These are phyloP conservation scores for Phytophthora cajani DNA, from an alignment of 352 stramenopile species.

Conservation along the genomic window DNA sequence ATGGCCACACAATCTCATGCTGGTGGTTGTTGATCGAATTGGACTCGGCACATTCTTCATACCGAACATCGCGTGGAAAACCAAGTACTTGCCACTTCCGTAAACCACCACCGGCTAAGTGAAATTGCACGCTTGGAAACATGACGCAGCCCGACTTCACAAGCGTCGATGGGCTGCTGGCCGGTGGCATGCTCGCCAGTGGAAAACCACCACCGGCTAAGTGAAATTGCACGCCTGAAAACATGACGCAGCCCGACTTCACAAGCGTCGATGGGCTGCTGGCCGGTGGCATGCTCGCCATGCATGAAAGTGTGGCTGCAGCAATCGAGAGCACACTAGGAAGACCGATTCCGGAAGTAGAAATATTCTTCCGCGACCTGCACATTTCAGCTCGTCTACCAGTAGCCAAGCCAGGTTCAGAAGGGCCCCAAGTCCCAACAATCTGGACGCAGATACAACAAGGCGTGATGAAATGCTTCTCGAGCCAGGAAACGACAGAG, in stretches of 20 bases:
- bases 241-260: conserved; percentile 27
- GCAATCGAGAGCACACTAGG: conserved; percentile 50
- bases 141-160: conserved; percentile 32
- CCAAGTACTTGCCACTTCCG: neutral
- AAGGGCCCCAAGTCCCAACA: conserved; percentile 37
- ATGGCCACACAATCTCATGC: neutral
- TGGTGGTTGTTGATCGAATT: neutral
- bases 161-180: conserved; percentile 56
- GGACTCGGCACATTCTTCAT: neutral
- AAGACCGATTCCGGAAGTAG: conserved; percentile 52
- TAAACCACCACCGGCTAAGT: neutral
- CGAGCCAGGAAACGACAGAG: conserved; percentile 33
- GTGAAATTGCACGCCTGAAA: too few relatives aligned
- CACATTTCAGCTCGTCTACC: conserved; percentile 42
- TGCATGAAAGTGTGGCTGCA: conserved; percentile 56
- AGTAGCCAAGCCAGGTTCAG: conserved; percentile 25
- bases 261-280: conserved; percentile 56
- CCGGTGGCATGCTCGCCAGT: conserved; percentile 50
- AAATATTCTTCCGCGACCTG: conserved; percentile 62
- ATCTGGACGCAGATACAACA: conserved; percentile 42
- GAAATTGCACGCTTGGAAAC: neutral
- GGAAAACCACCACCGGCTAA: too few relatives aligned
- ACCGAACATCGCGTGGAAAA: neutral
- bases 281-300: conserved; percentile 50
- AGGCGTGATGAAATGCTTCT: conserved; percentile 24